Base-by-base conservation (phyloP, 2,329 filamentous ascomycete species). In the Xylariaceae sp. region DNA sequence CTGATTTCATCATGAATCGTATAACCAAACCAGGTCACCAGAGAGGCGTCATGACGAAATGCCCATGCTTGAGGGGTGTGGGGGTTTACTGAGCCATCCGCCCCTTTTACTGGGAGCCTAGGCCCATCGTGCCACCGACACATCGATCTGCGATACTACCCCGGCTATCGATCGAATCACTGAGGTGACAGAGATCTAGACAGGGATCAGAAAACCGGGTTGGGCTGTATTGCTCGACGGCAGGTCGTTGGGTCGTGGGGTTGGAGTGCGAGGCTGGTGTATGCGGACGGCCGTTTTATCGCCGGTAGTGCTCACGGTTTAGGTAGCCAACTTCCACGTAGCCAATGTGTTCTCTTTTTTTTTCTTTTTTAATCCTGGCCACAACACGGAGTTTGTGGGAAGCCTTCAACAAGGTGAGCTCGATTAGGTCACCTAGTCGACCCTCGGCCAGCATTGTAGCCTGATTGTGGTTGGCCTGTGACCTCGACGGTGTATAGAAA, bases 241-340 rank as follows among this genome's bases (percentile, higher is more conserved):
- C 10, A 63, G 53, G 55, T 56, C 49, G 63, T 63, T 64, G 60
- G 61, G 58, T 56, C 51, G 54, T 44, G 57, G 61, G 53, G 57
- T 55, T 51, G 54, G 57, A 51, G 55, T 51, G 50, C 45, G 60
- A 66, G 59, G 60, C 60, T 63, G 59, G 59, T 53, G 62, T 59
- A 66, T 67, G 68, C 63, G 61, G 59, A 60, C 17, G 59, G 58
- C 68, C 66, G 65, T 41, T 23, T 55, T 59, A 48, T 58, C 39
- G 59, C 62, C 62, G 56, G 55, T 55, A 65, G 59, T 15, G 50
- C 34, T 61, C 34, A 55, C 55, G 39, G 44, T 15, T n/a, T n/a
- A n/a, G n/a, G n/a, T 55, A 44, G 34, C 10, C 53, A 18, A 23
- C 44, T 44, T 47, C 44, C 50, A n/a, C 53, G n/a, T 55, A 23